phyloP scores from a whole-genome alignment of 192 early-diverging fungal species.

The Podila clonocystis region DNA sequence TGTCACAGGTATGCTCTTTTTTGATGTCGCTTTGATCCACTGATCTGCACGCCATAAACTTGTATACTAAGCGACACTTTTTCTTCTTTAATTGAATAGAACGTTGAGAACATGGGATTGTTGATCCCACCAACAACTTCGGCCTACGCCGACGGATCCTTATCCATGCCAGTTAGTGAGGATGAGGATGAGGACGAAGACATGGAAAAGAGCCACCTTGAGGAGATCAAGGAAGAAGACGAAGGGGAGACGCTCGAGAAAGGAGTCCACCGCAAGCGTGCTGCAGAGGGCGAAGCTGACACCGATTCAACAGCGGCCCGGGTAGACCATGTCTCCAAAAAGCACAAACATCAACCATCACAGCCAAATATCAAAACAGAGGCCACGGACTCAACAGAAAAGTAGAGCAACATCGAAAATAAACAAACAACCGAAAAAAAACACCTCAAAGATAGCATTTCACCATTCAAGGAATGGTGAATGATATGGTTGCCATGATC shows the following conservation, averaged over 20 bases:
- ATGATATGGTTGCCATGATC: too few species aligned
- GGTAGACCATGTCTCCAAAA: constrained; percentile 49
- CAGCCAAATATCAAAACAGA: too few species aligned
- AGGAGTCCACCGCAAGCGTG: too few species aligned
- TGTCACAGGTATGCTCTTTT: constrained; percentile 48
- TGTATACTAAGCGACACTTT: too few species aligned
- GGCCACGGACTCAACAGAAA: too few species aligned
- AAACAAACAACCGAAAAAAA: too few species aligned
- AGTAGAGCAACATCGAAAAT: too few species aligned
- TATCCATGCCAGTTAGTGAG: constrained; percentile 63
- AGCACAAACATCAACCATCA: constrained; percentile 23
- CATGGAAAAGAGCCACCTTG: constrained; percentile 4
- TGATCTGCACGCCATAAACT: too few species aligned
- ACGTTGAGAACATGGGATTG: constrained; percentile 22
- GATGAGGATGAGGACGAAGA: constrained; percentile 55
- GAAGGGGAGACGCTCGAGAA: constrained; percentile 9
- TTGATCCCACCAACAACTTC: constrained; percentile 43
- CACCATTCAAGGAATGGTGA: too few species aligned
- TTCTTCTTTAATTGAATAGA: neutral
- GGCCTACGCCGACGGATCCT: constrained; percentile 53
- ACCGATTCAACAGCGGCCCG: constrained; percentile 32
- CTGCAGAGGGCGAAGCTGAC: too few species aligned
- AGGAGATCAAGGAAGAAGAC: constrained; percentile 41
- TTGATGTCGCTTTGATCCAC: too few species aligned
- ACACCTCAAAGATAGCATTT: too few species aligned